A percentile compares a stretch with the other conserved stretches of the same genome.
Conservation (phyloP, 768 basidiomycete species). For the Pholiota conissans region DNA sequence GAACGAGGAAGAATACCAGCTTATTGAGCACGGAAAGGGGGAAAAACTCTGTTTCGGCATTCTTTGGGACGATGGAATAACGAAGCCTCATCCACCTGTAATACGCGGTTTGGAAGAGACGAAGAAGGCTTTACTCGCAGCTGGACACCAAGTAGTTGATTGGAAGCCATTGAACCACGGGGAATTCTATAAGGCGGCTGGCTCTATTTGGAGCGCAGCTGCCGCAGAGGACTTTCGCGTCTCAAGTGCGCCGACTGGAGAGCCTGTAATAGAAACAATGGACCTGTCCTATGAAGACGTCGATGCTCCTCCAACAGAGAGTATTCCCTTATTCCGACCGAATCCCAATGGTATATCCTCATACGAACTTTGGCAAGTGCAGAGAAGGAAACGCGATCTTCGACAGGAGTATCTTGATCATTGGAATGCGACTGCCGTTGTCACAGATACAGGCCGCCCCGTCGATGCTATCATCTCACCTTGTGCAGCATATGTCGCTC, state of each 20-base stretch:
- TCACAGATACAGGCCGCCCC: slow-evolving; percentile 68
- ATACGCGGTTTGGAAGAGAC: slow-evolving; percentile 55
- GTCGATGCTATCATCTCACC: slow-evolving; percentile 77
- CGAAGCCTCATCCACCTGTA: slow-evolving; percentile 66
- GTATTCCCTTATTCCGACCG: slow-evolving; percentile 24
- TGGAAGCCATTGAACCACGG: slow-evolving; percentile 61
- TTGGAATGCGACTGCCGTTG: slow-evolving; percentile 53
- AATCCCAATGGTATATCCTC: slow-evolving; percentile 38
- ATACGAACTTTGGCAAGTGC: slow-evolving; percentile 68
- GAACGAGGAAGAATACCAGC: slow-evolving; percentile 57
- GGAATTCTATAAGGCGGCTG: slow-evolving; percentile 41
- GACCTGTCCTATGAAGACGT: slow-evolving; percentile 25
- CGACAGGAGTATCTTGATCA: slow-evolving; percentile 59
- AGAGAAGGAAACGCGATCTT: slow-evolving; percentile 48
- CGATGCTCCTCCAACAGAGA: slow-evolving; percentile 1
- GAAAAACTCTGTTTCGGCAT: slow-evolving; percentile 55
- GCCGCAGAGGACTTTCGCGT: slow-evolving; percentile 45
- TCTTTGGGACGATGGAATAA: slow-evolving; percentile 65
- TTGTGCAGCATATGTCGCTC: slow-evolving; percentile 56
- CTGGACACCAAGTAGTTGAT: slow-evolving; percentile 74
- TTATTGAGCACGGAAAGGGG: slow-evolving; percentile 60
- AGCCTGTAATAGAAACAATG: slow-evolving; percentile 58
- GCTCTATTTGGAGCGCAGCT: slow-evolving; percentile 45
- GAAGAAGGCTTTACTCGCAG: slow-evolving; percentile 54
- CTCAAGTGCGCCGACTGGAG: slow-evolving; percentile 40